Evolutionary conservation across 495 filamentous ascomycete genomes (phyloP), one percentile per base, ranked within the genome.

Genomic region (Cercophora newfieldiana): DNA sequence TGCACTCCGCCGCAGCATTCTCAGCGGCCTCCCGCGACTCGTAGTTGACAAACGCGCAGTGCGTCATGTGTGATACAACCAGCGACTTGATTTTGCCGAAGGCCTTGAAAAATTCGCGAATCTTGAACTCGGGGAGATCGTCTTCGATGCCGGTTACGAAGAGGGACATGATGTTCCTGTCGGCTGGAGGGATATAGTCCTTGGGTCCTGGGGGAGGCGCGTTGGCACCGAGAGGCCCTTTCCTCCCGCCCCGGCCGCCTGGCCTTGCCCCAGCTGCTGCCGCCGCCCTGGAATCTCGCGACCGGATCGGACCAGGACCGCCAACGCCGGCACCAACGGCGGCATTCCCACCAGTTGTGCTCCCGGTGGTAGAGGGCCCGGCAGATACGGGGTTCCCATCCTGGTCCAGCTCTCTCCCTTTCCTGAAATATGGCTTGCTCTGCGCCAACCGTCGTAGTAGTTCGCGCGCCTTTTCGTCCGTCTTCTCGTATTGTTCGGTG

Each of bases 61-160:
- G 96, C 7, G 95, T 91, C 77, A 96, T 94, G 77, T 99, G 95
- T 14, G 93, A 96, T 77, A 96, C 97, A 55, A 98, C 89, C 21
- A 99, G 74, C 3, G 91, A 95, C 62, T 94, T 91, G 59, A 99
- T 87, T 69, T 89, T 87, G 56, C 95, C 95, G 68, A 92, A 96
- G 44, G 88, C 85, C 28, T 89, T 84, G 79, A 99, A 99, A 82
- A 95, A 95, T 7, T 91, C 88, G 19, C 96, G 91, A 47, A 99
- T 82, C 66, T 91, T 89, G 77, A 94, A 88, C 74, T 99, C 95
- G 16, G 95, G 93, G 3, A 98, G 83, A 69, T 98, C 95, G 75
- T 98, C 95, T 75, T 99, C 95, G 14, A 99, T 89, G 21, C 95
- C 95, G 0, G 94, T 98, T 29, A 97, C 83, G 71, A 99, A 98